Conservation (phyloP, 2,329 filamentous ascomycete genomes). For the Dothiorella sarmentorum region DNA sequence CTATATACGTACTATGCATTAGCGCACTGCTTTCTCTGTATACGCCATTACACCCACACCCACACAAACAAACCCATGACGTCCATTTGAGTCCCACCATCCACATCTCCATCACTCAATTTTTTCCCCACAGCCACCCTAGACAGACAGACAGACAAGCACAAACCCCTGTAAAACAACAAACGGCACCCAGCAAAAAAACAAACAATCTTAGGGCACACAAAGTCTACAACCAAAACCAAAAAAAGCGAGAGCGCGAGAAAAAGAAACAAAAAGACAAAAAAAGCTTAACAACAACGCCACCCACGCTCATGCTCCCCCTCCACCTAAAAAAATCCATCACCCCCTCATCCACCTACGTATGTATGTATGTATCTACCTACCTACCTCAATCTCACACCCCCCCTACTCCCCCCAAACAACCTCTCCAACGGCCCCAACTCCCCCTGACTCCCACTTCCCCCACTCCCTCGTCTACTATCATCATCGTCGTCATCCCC, state of each 20-base stretch:
- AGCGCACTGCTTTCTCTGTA: no score
- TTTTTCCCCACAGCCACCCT: no score
- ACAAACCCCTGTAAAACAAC: no score
- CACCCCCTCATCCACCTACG: not conserved
- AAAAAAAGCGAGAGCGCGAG: not conserved
- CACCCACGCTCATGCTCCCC: not conserved
- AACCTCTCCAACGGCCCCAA: slow-evolving; percentile 26
- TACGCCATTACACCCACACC: no score
- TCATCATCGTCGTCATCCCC: slow-evolving; percentile 18
- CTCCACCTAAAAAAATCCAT: not conserved
- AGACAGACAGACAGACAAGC: no score
- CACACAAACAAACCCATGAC: no score
- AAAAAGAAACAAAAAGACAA: not conserved
- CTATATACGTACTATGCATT: no score
- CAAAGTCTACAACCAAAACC: not conserved
- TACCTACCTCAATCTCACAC: slow-evolving; percentile 29
- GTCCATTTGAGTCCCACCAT: no score
- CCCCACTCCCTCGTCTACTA: not conserved
- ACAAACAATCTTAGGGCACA: not conserved
- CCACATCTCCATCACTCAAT: no score
- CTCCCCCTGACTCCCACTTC: slow-evolving; percentile 18
- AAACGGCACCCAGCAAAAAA: not conserved
- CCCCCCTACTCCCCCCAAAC: slow-evolving; percentile 36
- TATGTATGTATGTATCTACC: no score
- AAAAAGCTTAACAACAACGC: not conserved